Conservation (phyloP, 495 filamentous ascomycete species). For the Parmelia sp. region DNA sequence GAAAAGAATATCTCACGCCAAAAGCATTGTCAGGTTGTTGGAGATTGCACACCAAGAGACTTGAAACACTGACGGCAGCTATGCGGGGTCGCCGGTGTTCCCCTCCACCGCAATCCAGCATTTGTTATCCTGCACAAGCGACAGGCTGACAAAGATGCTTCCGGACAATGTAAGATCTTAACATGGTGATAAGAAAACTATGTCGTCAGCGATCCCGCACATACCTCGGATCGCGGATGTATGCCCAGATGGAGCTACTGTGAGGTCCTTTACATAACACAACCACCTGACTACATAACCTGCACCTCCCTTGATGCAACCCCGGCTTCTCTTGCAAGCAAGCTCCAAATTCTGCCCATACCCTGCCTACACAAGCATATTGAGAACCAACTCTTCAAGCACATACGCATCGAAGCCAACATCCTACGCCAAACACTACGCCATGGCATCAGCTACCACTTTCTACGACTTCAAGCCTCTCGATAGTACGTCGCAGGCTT, state of each 20-base stretch:
- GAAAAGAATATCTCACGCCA: too few species aligned
- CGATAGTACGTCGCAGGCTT: slow-evolving; percentile 54
- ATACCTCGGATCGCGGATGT: slow-evolving; percentile 3
- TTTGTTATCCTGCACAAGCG: background rate
- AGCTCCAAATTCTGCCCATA: background rate
- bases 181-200: background rate
- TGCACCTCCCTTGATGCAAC: slow-evolving; percentile 5
- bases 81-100: background rate
- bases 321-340: background rate
- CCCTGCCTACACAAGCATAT: background rate
- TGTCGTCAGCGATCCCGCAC: background rate
- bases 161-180: too few species aligned
- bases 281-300: background rate
- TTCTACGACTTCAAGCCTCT: slow-evolving; percentile 90
- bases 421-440: slow-evolving; percentile 21
- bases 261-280: background rate
- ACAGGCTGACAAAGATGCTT: too few species aligned
- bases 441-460: slow-evolving; percentile 80
- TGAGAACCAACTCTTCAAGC: background rate
- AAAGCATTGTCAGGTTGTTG: too few species aligned
- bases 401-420: too few species aligned
- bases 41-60: too few species aligned
- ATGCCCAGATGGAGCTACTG: background rate
- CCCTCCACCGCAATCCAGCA: background rate
- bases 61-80: too few species aligned